Base-by-base conservation (phyloP, 2,329 filamentous ascomycete species). In the Paecilomyces dactylethromorphus region DNA sequence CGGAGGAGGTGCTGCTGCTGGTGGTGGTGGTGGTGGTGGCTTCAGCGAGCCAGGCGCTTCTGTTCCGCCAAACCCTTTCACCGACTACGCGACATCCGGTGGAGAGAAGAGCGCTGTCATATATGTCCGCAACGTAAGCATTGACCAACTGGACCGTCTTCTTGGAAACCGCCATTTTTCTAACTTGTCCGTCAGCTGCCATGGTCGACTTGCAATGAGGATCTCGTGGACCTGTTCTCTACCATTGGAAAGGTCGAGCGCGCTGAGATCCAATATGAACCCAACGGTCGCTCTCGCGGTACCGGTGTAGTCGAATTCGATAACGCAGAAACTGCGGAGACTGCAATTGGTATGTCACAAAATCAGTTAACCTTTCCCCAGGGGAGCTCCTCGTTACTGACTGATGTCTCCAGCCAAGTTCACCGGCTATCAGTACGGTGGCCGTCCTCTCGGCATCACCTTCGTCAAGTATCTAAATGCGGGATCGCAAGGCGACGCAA, bases 221-320 rank as follows among this genome's bases (percentile, higher is more conserved):
- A 99, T 75, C 81, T 99, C 26, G 86, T 97, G 59, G 94, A 99
- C 74, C 84, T 99, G 21, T 99, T 99, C 81, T 92, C 90, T 18
- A 99, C 94, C 11, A 99, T 99, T 70, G 94, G 94, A 64, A 96
- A 96, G 75, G 94, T 99, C 60, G 92, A 97, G 69, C 92, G 94
- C 69, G 94, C 94, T n/a, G 94, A 99, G 78, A 97, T 99, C 59
- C 94, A 99, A 77, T 97, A 99, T 71, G 94, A 99, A 75, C 89
- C 91, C 3, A 97, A 95, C 69, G 94, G 94, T 53, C 90, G 94
- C 68, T 99, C 94, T 60, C 89, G 92, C 64, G 94, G 94, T 64
- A 94, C 90, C 60, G 94, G 94, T 72, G 94, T 99, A n/a, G 94
- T 99, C 58, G 88, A 94, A 62, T 97, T 99, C 72, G 91, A 95